A percentile compares a stretch with the other conserved stretches of the same genome.
phyloP scores from a whole-genome alignment of 176 grass and related monocot species.

The Metroxylon sagu region DNA sequence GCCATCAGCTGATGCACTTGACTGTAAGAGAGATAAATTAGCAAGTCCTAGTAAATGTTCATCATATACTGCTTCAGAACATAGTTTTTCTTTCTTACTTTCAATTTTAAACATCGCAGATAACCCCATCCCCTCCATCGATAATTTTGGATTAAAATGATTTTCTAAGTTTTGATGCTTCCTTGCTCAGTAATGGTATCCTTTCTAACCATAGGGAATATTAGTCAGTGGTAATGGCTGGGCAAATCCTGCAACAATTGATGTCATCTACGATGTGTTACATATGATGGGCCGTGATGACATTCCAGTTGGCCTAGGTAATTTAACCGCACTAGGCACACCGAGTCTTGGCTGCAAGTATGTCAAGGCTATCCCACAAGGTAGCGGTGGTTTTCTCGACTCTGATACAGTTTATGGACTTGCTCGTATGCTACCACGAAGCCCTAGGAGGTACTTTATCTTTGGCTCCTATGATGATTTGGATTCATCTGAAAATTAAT shows the following conservation, averaged over 20 bases:
- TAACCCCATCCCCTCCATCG: no score
- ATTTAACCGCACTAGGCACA: conserved; percentile 53
- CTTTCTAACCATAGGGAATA: conserved; percentile 38
- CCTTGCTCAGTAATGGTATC: not conserved
- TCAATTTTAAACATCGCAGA: no score
- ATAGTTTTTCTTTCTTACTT: no score
- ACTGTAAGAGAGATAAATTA: no score
- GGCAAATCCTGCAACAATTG: conserved; percentile 74
- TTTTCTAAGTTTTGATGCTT: not conserved
- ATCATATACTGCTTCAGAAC: no score
- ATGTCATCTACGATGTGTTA: conserved; percentile 68
- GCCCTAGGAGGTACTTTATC: conserved; percentile 69
- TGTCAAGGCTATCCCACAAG: conserved; percentile 55
- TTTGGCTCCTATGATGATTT: conserved; percentile 1
- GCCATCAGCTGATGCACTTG: conserved; percentile 3
- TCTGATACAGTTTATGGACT: conserved; percentile 86
- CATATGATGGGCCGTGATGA: conserved; percentile 95
- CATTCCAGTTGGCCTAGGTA: conserved; percentile 78
- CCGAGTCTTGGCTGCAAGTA: conserved; percentile 53
- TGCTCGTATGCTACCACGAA: conserved; percentile 60
- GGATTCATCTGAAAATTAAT: no score
- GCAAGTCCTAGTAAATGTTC: no score
- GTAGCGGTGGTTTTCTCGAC: conserved; percentile 64
- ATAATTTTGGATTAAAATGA: no score
- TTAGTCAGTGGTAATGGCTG: conserved; percentile 66